A percentile compares a stretch with the other conserved stretches of the same genome.
Evolutionary conservation across 352 stramenopile genomes (phyloP).

Genomic region (Phytopythium mirpurense): DNA sequence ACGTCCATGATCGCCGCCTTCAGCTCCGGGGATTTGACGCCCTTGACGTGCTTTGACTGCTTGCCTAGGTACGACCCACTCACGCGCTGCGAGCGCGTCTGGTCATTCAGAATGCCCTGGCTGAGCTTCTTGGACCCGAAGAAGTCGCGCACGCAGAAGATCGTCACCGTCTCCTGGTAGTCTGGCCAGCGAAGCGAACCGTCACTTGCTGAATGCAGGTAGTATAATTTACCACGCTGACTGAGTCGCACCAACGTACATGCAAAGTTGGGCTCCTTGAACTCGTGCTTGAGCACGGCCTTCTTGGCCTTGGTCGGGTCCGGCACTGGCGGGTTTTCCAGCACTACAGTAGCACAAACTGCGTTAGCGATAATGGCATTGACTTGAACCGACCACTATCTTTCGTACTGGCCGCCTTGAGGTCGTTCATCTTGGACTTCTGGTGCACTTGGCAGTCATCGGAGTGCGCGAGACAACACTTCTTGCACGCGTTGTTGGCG

Average conservation of each 20-base stretch:
- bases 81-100: constrained; percentile 53
- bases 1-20: constrained; percentile 40
- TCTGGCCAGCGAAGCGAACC: constrained; percentile 21
- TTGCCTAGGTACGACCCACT: constrained; percentile 28
- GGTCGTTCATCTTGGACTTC: constrained; percentile 21
- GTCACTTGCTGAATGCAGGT: not conserved
- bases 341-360: constrained; percentile 5
- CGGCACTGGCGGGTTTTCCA: constrained; percentile 14
- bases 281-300: constrained; percentile 73
- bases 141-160: constrained; percentile 73
- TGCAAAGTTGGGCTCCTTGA: constrained; percentile 66
- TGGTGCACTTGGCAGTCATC: constrained; percentile 33
- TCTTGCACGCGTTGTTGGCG: constrained; percentile 53
- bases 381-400: not conserved
- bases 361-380: not conserved
- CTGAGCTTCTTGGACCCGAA: constrained; percentile 68
- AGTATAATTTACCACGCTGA: no score
- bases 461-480: constrained; percentile 51
- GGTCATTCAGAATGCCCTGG: constrained; percentile 70
- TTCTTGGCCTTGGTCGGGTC: constrained; percentile 23
- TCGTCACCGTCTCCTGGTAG: constrained; percentile 71
- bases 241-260: constrained; percentile 47
- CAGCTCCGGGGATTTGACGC: constrained; percentile 14
- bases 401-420: constrained; percentile 16
- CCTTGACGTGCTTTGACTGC: constrained; percentile 25